Evolutionary conservation across 306 rosid genomes (phyloP).

Genomic region (Macrotyloma uniflorum): DNA sequence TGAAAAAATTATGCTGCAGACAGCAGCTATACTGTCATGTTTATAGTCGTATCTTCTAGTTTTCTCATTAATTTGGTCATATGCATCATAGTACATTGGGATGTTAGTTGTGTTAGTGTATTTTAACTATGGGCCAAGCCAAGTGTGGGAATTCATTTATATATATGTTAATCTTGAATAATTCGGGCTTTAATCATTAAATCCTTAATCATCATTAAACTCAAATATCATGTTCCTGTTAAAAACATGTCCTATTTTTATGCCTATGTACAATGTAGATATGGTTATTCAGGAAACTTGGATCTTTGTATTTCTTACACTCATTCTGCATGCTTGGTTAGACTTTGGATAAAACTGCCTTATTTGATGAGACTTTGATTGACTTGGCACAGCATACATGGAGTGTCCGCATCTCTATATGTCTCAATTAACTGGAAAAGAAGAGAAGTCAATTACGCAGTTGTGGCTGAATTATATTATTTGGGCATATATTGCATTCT

Average conservation of each 20-base stretch:
- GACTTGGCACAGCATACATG: neutral
- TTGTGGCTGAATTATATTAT: neutral
- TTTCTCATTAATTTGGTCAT: neutral
- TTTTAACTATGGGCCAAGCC: neutral
- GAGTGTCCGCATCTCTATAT: slow-evolving; percentile 1
- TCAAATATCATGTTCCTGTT: neutral
- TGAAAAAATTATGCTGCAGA: slow-evolving; percentile 17
- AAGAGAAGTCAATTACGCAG: slow-evolving; percentile 12
- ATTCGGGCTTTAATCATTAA: neutral
- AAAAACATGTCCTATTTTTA: neutral
- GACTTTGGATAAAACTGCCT: neutral
- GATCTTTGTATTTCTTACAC: neutral
- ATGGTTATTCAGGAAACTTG: neutral
- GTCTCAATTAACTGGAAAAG: slow-evolving; percentile 23
- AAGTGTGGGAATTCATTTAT: neutral
- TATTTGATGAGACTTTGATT: slow-evolving; percentile 26
- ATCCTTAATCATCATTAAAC: neutral
- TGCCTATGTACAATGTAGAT: neutral
- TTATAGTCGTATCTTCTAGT: neutral
- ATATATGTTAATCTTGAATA: slow-evolving; percentile 12
- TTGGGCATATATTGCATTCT: slow-evolving; percentile 11
- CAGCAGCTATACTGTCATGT: neutral
- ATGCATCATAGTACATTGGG: neutral
- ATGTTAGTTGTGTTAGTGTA: slow-evolving; percentile 5
- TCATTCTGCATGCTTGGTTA: neutral